phyloP scores from a whole-genome alignment of 2,329 filamentous ascomycete genomes.

The Penicillium sp. region DNA sequence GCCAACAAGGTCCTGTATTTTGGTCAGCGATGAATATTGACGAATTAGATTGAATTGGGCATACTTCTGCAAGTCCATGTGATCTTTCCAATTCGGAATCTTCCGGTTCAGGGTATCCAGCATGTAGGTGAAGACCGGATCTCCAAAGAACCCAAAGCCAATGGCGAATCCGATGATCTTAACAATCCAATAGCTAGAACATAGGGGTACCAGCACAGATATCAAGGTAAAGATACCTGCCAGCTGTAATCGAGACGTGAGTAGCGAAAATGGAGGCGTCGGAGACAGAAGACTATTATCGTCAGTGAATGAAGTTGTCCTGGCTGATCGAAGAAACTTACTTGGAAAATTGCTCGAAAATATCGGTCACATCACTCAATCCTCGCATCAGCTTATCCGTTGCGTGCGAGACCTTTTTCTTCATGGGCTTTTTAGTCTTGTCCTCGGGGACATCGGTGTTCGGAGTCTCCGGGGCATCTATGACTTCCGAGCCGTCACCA shows the following conservation, averaged over 20 bases:
- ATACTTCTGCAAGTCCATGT: conserved; percentile 68
- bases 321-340: conserved; percentile 28
- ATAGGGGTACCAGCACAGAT: conserved; percentile 54
- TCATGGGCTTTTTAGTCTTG: conserved; percentile 78
- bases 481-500: conserved; percentile 58
- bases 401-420: conserved; percentile 72
- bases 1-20: conserved; percentile 64
- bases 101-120: conserved; percentile 50
- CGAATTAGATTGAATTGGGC: not conserved
- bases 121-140: conserved; percentile 66
- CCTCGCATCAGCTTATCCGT: conserved; percentile 72
- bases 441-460: conserved; percentile 50
- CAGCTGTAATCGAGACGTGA: conserved; percentile 55
- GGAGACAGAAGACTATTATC: conserved; percentile 56
- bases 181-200: conserved; percentile 60
- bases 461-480: conserved; percentile 53
- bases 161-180: conserved; percentile 66
- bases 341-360: conserved; percentile 65
- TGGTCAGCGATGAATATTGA: not conserved
- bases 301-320: not conserved
- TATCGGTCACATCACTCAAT: conserved; percentile 60
- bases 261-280: conserved; percentile 60
- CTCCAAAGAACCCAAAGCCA: conserved; percentile 76
- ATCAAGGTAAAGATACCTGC: conserved; percentile 55
- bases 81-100: conserved; percentile 71